phyloP scores from a whole-genome alignment of 2,329 filamentous ascomycete species.

The Exophiala phaeomuriformis region DNA sequence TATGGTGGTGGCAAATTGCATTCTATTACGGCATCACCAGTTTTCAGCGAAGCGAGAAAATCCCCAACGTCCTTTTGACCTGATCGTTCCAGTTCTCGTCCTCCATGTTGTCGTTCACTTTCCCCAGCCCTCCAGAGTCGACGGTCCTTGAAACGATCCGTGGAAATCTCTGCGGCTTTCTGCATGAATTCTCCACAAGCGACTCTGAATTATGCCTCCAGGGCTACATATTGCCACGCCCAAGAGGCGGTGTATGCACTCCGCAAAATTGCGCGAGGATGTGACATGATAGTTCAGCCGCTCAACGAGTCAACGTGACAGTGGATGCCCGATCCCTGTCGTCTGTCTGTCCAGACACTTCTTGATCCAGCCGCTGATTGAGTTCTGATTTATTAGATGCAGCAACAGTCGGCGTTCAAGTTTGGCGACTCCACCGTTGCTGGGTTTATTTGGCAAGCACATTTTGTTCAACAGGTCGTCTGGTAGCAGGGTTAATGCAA shows the following conservation, averaged over 20 bases:
- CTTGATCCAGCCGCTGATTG: not conserved
- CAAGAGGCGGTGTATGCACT: conserved; percentile 4
- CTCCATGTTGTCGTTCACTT: not conserved
- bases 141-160: not conserved
- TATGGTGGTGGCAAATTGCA: not conserved
- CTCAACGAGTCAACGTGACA: not conserved
- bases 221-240: not conserved
- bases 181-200: not conserved
- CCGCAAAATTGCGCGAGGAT: not conserved
- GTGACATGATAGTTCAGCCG: not conserved
- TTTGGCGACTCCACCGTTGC: not conserved
- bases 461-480: not conserved
- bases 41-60: not conserved
- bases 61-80: not conserved
- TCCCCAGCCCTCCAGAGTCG: not conserved
- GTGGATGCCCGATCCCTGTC: not conserved
- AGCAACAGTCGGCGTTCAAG: not conserved
- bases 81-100: too few species aligned
- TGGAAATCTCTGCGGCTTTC: not conserved
- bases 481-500: not conserved
- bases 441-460: not conserved
- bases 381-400: not conserved
- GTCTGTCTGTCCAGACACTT: not conserved
- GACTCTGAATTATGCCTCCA: too few species aligned
- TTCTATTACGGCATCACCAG: not conserved